Conservation (phyloP, 768 basidiomycete species). For the Plicaturopsis crispa region DNA sequence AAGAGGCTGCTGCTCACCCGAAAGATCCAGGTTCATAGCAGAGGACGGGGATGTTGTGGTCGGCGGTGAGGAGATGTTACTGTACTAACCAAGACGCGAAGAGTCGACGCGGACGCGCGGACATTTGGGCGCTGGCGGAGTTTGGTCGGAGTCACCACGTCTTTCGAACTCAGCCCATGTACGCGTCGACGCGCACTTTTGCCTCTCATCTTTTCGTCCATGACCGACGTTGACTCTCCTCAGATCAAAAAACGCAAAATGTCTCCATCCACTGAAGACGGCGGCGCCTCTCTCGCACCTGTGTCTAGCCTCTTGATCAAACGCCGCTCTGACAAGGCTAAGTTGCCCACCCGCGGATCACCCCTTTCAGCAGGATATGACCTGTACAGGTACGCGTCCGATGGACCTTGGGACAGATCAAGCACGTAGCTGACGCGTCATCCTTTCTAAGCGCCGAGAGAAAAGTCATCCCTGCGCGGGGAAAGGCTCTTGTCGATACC, state of each 20-base stretch:
- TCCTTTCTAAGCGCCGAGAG: conserved; percentile 90
- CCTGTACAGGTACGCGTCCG: conserved; percentile 68
- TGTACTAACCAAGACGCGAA: no score
- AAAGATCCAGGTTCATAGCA: no score
- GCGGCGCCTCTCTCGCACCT: conserved; percentile 25
- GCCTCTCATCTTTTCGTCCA: conserved; percentile 6
- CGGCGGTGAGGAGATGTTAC: no score
- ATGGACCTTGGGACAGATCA: conserved; percentile 9
- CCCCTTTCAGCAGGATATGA: conserved; percentile 90
- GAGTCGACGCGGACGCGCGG: no score
- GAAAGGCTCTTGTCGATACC: conserved; percentile 88
- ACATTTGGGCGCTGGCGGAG: no score
- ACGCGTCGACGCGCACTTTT: conserved; percentile 1
- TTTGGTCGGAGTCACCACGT: neutral
- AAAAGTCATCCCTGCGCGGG: conserved; percentile 78
- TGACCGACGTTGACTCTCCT: conserved; percentile 21
- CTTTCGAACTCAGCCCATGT: conserved; percentile 1
- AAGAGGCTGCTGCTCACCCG: no score
- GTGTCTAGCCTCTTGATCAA: conserved; percentile 68
- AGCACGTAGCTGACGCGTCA: neutral
- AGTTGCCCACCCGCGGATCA: conserved; percentile 81
- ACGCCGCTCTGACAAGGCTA: conserved; percentile 74
- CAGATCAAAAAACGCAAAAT: conserved; percentile 56
- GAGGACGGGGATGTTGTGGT: no score
- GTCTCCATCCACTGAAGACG: conserved; percentile 29